These are phyloP conservation scores for Lentinula novae-zelandiae DNA, from an alignment of 1,284 basidiomycete species.

Conservation along the genomic window DNA sequence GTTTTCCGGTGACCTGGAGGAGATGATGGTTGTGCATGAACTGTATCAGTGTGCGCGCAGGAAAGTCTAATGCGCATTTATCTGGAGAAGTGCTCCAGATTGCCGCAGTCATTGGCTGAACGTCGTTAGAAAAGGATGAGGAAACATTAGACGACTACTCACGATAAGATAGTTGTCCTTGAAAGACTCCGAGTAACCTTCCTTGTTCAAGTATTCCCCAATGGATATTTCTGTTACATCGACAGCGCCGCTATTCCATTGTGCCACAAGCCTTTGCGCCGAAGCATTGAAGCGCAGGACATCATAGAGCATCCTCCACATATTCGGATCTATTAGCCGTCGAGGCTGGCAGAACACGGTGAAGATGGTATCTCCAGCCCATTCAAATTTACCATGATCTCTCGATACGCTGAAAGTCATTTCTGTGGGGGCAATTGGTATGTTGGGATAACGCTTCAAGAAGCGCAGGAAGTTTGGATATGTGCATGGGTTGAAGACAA, in stretches of 20 bases:
- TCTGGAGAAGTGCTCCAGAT: constrained; percentile 82
- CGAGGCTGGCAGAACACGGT: constrained; percentile 66
- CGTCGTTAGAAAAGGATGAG: neutral
- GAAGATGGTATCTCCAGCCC: constrained; percentile 63
- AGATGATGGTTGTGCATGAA: constrained; percentile 83
- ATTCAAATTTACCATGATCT: constrained; percentile 66
- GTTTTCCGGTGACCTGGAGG: constrained; percentile 72
- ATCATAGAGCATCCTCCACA: constrained; percentile 80
- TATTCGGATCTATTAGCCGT: constrained; percentile 58
- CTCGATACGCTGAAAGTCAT: constrained; percentile 82
- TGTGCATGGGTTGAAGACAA: constrained; percentile 75
- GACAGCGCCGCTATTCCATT: constrained; percentile 17
- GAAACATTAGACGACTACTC: constrained; percentile 23
- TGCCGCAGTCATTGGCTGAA: constrained; percentile 75
- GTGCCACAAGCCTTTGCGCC: constrained; percentile 41
- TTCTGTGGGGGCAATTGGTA: constrained; percentile 58
- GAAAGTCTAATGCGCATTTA: constrained; percentile 69
- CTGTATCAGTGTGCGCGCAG: constrained; percentile 65
- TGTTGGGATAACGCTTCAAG: constrained; percentile 45
- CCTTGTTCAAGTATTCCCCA: constrained; percentile 62
- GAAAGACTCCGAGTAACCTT: constrained; percentile 70
- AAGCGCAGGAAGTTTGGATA: constrained; percentile 84
- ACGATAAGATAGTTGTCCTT: constrained; percentile 80
- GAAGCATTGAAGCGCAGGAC: constrained; percentile 77
- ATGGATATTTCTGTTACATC: constrained; percentile 49